Base-by-base conservation (phyloP, 1,284 basidiomycete species). In the Flammula alnicola region DNA sequence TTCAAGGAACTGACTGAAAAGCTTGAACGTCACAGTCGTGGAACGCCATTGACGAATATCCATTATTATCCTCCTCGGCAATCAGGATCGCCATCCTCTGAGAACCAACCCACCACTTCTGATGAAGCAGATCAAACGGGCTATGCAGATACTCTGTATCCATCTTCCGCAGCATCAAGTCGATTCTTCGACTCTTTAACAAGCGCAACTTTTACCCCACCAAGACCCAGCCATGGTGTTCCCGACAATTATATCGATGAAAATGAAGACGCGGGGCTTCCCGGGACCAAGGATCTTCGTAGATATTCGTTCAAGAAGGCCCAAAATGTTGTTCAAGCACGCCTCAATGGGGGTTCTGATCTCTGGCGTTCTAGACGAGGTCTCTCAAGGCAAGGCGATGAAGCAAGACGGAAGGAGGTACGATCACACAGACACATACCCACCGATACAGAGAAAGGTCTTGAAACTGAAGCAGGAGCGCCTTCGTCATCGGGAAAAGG, bases 1-100 rank as follows among this genome's bases (percentile, higher is more conserved):
- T 83, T 84, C 44, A 68, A 76, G 49, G 75, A 66, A 6, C 73
- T 85, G 12, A 75, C 69, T 1, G 57, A 61, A 17, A 53, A 56
- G 3, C 45, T 61, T 7, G 59, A 64, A 46, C 47, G 53, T 23
- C 60, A 59, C 39, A 44, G 54, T 7, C 39, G 32, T 22, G 48
- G 16, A 6, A 56, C 56, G 3, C 57, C 60, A 14, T 27, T 60
- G 38, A 52, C 43, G 43, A 54, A 56, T 33, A 52, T 67, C 2
- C 66, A 68, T 40, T 67, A 66, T 40, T 68, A 67, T 37, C 58
- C 65, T n/a, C 63, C 65, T 10, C 57, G 54, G 26, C 17, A 4
- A 30, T 31, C 22, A 27, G 52, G 29, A 23, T 33, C 26, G 11
- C 17, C 16, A 17, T 29, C 38, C n/a, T n/a, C n/a, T n/a, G n/a